Evolutionary conservation across 1,284 basidiomycete genomes (phyloP), one percentile per base, ranked within the genome.

Genomic region (Heterobasidion occidentale): DNA sequence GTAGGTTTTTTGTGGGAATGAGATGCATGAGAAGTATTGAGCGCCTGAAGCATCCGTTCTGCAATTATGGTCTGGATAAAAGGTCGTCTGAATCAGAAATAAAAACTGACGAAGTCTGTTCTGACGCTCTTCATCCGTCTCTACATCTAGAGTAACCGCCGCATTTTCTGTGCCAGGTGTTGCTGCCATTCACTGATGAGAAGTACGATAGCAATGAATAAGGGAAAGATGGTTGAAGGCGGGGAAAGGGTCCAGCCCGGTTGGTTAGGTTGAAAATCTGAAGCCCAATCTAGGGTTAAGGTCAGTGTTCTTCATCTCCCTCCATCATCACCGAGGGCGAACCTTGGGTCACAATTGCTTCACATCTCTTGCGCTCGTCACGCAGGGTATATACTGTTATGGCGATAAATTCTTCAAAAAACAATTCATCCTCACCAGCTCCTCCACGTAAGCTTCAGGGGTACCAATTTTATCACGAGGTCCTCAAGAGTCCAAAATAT

Each of bases 401-500:
- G 38, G n/a, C 7, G 12, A n/a, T 42, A 11, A 8, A 11, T 11
- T 1, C 5, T 11, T 42, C 15, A 3, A 12, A 35, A n/a, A 14
- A 1, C 5, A 12, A 3, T 34, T 6, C 36, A 11, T 53, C 17
- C 8, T 17, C 36, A 20, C 19, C 36, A 36, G 19, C 36, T 45
- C 15, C 19, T 8, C 19, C 54, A 6, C 42, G 52, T 49, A 96
- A 94, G 68, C 73, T 91, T 2, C 73, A 73, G 7, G 91, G 92
- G 3, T 93, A 90, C 67, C 86, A 92, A 20, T 88, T 98, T 61
- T 98, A 94, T 69, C 72, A 72, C 33, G 71, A 83, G 66, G 75
- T 88, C 46, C 68, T 98, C 44, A 88, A 91, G 7, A 88, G 86
- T 62, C 92, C 95, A 9, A 92, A 90, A 69, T 86, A 83, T 67